phyloP scores from a whole-genome alignment of 106 monocot species.

The Acanthochlamys bracteata region DNA sequence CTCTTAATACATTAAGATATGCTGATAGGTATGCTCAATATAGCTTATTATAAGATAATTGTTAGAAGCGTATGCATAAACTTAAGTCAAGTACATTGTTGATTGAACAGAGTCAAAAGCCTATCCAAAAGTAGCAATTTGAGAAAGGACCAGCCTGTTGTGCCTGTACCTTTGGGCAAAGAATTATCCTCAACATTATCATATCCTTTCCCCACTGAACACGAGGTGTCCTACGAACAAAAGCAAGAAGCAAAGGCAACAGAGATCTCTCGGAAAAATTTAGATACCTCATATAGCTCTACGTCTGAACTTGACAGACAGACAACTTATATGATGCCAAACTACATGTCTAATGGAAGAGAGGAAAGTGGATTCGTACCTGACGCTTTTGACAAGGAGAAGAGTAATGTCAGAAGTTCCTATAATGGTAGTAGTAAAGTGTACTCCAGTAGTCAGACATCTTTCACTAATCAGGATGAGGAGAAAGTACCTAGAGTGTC shows the following conservation, averaged over 20 bases:
- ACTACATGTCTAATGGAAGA: constrained; percentile 29
- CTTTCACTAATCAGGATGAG: constrained; percentile 44
- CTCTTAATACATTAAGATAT: constrained; percentile 95
- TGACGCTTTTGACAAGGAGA: constrained; percentile 27
- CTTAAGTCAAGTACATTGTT: no score
- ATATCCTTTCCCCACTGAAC: constrained; percentile 27
- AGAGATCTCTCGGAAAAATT: constrained; percentile 22
- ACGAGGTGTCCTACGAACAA: constrained; percentile 25
- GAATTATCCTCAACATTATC: constrained; percentile 36
- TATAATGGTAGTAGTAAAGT: constrained; percentile 19
- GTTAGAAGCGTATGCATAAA: no score
- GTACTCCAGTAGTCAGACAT: constrained; percentile 24
- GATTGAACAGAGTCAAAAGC: constrained; percentile 59
- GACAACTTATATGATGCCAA: constrained; percentile 20
- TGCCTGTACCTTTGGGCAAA: constrained; percentile 24
- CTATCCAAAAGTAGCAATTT: constrained; percentile 83
- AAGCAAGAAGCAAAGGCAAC: constrained; percentile 33
- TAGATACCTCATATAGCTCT: constrained; percentile 29
- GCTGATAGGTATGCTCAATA: constrained; percentile 68
- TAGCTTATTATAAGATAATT: no score
- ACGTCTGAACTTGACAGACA: constrained; percentile 34
- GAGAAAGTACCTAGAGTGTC: constrained; percentile 69
- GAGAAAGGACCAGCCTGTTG: constrained; percentile 57
- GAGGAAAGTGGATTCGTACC: constrained; percentile 32
- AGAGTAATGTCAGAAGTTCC: constrained; percentile 18